These are phyloP conservation scores for Arabidopsis thaliana DNA, from an alignment of 345 rosid species.

Conservation along the genomic window TAIR10.1 NC_003070.9:19940501-19941000, in stretches of 20 bases:
- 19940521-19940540: constrained; percentile 83
- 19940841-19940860: constrained; percentile 56
- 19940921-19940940: constrained; percentile 36
- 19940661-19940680: constrained; percentile 73
- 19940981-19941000: not conserved
- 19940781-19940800: constrained; percentile 52
- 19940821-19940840: constrained; percentile 75
- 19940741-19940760: constrained; percentile 74
- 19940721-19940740: constrained; percentile 70
- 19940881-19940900: not conserved
- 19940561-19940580: constrained; percentile 66
- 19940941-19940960: constrained; percentile 36
- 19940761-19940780: constrained; percentile 61
- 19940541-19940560: constrained; percentile 62
- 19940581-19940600: constrained; percentile 71
- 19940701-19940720: constrained; percentile 38
- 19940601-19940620: constrained; percentile 89
- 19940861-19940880: constrained; percentile 47
- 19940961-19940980: not conserved
- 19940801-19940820: constrained; percentile 42
- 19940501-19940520: constrained; percentile 95
- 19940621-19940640: constrained; percentile 88
- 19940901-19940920: constrained; percentile 35
- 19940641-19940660: constrained; percentile 84
- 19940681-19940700: constrained; percentile 78